Evolutionary conservation across 2,329 filamentous ascomycete genomes (phyloP).

Genomic region (Sordariomycetes sp.): DNA sequence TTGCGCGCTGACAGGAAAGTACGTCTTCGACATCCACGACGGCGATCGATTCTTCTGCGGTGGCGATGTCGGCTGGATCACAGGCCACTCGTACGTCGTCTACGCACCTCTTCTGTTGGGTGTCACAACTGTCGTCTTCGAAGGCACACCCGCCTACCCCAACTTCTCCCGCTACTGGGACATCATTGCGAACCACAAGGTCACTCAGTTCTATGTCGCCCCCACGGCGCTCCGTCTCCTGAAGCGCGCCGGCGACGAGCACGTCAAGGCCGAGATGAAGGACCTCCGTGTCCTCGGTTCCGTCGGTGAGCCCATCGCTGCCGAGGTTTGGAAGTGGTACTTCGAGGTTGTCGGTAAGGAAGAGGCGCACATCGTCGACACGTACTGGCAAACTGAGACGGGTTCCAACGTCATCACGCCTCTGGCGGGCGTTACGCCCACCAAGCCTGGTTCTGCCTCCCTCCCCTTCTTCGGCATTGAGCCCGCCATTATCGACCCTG

Average conservation of each 20-base stretch:
- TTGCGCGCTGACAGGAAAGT: constrained; percentile 89
- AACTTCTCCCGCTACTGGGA: constrained; percentile 99
- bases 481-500: constrained; percentile 92
- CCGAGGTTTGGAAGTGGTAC: constrained; percentile 99
- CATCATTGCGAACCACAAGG: constrained; percentile 87
- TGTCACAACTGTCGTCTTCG: constrained; percentile 91
- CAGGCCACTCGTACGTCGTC: constrained; percentile 95
- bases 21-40: constrained; percentile 96
- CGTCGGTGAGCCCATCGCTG: constrained; percentile 94
- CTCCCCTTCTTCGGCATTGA: constrained; percentile 98
- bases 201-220: constrained; percentile 97
- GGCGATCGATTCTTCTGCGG: constrained; percentile 94
- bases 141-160: constrained; percentile 94
- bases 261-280: constrained; percentile 84
- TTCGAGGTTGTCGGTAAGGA: constrained; percentile 90
- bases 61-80: constrained; percentile 98
- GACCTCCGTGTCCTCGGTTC: constrained; percentile 84
- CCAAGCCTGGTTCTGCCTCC: constrained; percentile 92
- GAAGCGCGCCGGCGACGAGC: constrained; percentile 91
- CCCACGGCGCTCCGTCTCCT: constrained; percentile 87
- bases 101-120: constrained; percentile 91
- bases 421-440: constrained; percentile 85
- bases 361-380: constrained; percentile 89
- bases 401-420: constrained; percentile 94
- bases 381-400: constrained; percentile 99